Percentiles rank a stretch among this genome's conserved stretches.
phyloP scores from a whole-genome alignment of 202 grass and related monocot species.

The Zoysia matrella region DNA sequence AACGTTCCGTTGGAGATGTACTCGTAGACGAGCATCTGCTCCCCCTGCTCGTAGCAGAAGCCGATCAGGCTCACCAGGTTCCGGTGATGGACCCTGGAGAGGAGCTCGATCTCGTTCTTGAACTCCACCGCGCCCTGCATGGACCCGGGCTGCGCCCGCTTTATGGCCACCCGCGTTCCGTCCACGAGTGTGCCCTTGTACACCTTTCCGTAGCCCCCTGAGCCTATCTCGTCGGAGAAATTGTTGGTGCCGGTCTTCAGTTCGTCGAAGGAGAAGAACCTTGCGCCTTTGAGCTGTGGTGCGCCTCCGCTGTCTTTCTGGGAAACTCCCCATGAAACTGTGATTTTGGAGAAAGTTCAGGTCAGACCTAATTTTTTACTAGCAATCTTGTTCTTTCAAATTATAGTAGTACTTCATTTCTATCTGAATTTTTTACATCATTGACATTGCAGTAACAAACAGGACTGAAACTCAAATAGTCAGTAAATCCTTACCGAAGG shows the following conservation, averaged over 20 bases:
- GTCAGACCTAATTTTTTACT: neutral
- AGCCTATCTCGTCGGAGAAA: slow-evolving; percentile 72
- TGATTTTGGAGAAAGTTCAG: slow-evolving; percentile 35
- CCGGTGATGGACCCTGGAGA: slow-evolving; percentile 79
- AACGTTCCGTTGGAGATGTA: slow-evolving; percentile 67
- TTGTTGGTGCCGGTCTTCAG: slow-evolving; percentile 67
- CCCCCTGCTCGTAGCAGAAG: slow-evolving; percentile 80
- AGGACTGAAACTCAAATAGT: slow-evolving; percentile 3
- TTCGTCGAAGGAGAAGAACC: slow-evolving; percentile 72
- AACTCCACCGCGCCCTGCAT: slow-evolving; percentile 71
- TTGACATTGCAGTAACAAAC: neutral
- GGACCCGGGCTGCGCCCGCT: slow-evolving; percentile 57
- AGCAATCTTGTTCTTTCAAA: too few species aligned
- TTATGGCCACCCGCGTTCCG: slow-evolving; percentile 71
- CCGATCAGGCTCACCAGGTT: slow-evolving; percentile 79
- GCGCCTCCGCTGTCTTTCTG: slow-evolving; percentile 64
- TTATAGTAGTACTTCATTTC: neutral
- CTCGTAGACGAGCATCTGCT: slow-evolving; percentile 97
- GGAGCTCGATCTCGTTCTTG: slow-evolving; percentile 84
- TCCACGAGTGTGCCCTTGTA: slow-evolving; percentile 20
- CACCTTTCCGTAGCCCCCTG: slow-evolving; percentile 62
- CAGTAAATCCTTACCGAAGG: slow-evolving; percentile 72
- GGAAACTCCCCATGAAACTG: slow-evolving; percentile 59
- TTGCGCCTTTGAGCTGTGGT: slow-evolving; percentile 83
- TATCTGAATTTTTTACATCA: neutral